phyloP scores from a whole-genome alignment of 495 filamentous ascomycete genomes.

The Acidiella bohemica region DNA sequence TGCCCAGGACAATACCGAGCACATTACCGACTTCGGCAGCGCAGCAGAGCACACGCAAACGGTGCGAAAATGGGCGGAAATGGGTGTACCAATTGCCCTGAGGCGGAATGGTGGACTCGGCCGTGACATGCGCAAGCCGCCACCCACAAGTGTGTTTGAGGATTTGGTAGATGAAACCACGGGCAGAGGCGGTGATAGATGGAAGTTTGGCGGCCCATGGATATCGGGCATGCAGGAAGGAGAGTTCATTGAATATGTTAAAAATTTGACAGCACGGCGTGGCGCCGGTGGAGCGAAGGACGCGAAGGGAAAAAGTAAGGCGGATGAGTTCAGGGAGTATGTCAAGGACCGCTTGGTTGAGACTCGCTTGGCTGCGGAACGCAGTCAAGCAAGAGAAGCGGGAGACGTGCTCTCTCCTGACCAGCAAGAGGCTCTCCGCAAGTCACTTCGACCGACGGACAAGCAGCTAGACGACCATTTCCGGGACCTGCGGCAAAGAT shows the following conservation, averaged over 20 bases:
- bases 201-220: conserved; percentile 75
- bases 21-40: conserved; percentile 81
- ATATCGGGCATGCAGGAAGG: conserved; percentile 59
- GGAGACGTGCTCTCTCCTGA: conserved; percentile 7
- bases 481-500: conserved; percentile 9
- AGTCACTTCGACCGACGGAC: conserved; percentile 9
- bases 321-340: conserved; percentile 33
- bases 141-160: conserved; percentile 43
- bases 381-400: conserved; percentile 10
- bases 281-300: conserved; percentile 14
- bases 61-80: conserved; percentile 75
- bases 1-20: conserved; percentile 73
- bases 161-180: conserved; percentile 37
- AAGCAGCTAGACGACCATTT: conserved; percentile 14
- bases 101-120: conserved; percentile 14
- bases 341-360: conserved; percentile 36
- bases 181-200: conserved; percentile 29
- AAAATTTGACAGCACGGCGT: conserved; percentile 41
- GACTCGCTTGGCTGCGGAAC: conserved; percentile 11
- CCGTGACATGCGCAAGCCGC: background rate
- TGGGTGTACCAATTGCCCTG: conserved; percentile 50
- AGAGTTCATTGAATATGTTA: conserved; percentile 55
- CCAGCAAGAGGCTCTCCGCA: background rate
- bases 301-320: background rate
- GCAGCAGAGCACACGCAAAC: conserved; percentile 71